Evolutionary conservation across 495 filamentous ascomycete species (phyloP).

Genomic region (Cercophora newfieldiana): DNA sequence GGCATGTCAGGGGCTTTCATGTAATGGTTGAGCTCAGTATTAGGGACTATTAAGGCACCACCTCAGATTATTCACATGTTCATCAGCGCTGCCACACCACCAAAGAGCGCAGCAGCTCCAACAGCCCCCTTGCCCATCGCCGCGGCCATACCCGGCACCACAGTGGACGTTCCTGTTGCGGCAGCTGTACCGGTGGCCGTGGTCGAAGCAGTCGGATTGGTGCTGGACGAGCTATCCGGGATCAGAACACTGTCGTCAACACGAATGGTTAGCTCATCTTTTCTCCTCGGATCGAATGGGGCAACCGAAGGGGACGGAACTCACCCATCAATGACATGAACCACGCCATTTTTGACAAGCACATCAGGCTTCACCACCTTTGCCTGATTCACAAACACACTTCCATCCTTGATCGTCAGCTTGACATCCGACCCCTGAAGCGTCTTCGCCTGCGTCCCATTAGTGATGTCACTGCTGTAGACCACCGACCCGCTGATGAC

Average conservation of each 20-base stretch:
- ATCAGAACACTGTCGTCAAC: not conserved
- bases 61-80: not conserved
- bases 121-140: not conserved
- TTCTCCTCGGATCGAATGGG: too few relatives aligned
- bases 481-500: slow-evolving; percentile 53
- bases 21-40: too few relatives aligned
- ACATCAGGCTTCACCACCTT: slow-evolving; percentile 50
- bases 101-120: not conserved
- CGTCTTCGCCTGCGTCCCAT: slow-evolving; percentile 22
- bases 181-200: not conserved
- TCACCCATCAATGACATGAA: slow-evolving; percentile 64
- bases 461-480: slow-evolving; percentile 49
- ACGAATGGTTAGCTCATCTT: not conserved
- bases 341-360: slow-evolving; percentile 64
- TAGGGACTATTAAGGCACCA: not conserved
- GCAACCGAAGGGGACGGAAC: slow-evolving; percentile 6
- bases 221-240: not conserved
- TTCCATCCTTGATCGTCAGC: slow-evolving; percentile 49
- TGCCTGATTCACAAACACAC: slow-evolving; percentile 42
- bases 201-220: not conserved
- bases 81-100: slow-evolving; percentile 19
- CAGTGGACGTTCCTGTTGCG: not conserved
- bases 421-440: slow-evolving; percentile 51
- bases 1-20: too few relatives aligned
- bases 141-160: not conserved